Conservation (phyloP, 1,139 yeast species). For the Meyerozyma smithsonii region DNA sequence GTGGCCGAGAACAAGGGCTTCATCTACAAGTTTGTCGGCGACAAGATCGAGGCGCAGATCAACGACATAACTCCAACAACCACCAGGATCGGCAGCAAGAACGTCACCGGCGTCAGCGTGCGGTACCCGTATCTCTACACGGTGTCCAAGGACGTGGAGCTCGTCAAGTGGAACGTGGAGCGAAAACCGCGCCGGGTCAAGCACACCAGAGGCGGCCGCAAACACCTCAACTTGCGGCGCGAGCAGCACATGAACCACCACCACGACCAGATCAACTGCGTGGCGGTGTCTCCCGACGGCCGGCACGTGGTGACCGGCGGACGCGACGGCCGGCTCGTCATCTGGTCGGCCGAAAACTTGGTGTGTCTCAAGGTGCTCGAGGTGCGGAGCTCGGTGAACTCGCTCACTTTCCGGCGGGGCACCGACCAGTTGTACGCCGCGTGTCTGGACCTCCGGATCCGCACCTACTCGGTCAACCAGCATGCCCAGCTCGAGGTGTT, state of each 20-base stretch:
- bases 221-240: slow-evolving; percentile 30
- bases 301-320: slow-evolving; percentile 89
- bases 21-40: slow-evolving; percentile 65
- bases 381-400: slow-evolving; percentile 68
- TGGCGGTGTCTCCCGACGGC: slow-evolving; percentile 87
- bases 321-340: slow-evolving; percentile 67
- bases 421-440: slow-evolving; percentile 88
- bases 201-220: slow-evolving; percentile 60
- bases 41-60: slow-evolving; percentile 38
- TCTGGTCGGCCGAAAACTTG: slow-evolving; percentile 81
- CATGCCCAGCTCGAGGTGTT: slow-evolving; percentile 83
- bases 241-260: slow-evolving; percentile 57
- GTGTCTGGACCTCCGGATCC: slow-evolving; percentile 85
- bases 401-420: slow-evolving; percentile 72
- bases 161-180: slow-evolving; percentile 67
- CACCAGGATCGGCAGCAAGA: slow-evolving; percentile 57
- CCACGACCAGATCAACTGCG: slow-evolving; percentile 66
- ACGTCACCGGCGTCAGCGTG: slow-evolving; percentile 50
- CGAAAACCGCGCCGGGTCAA: slow-evolving; percentile 60
- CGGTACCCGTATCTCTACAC: slow-evolving; percentile 66
- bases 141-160: slow-evolving; percentile 74
- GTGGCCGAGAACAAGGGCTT: slow-evolving; percentile 88
- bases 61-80: slow-evolving; percentile 33
- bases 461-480: slow-evolving; percentile 83
- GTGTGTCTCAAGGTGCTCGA: slow-evolving; percentile 73